These are phyloP conservation scores for Buddleja alternifolia DNA, from an alignment of 257 asterid species.

Conservation along the genomic window DNA sequence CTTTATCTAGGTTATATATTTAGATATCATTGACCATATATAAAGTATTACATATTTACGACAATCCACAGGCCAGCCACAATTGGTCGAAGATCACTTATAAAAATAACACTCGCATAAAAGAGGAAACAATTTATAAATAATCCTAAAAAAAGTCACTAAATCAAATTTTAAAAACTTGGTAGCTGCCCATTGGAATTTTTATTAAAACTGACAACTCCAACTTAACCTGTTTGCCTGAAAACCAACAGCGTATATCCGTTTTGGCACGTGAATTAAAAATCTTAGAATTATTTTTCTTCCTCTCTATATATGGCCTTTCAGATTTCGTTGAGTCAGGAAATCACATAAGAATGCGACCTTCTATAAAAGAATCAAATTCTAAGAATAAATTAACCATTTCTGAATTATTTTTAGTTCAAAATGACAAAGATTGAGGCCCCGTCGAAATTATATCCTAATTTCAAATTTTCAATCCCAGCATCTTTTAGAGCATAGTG, in stretches of 20 bases:
- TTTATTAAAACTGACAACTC: conserved; percentile 30
- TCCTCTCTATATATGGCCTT: not conserved
- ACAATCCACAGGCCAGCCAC: too few relatives aligned
- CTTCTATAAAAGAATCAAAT: conserved; percentile 3
- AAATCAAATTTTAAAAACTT: not conserved
- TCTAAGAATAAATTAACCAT: not conserved
- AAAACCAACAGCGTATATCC: conserved; percentile 16
- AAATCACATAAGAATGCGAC: not conserved
- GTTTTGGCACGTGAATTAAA: conserved; percentile 17
- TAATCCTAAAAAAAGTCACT: not conserved
- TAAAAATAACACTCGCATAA: too few relatives aligned
- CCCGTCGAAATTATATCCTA: not conserved
- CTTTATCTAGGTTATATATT: too few relatives aligned
- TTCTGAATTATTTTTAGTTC: not conserved
- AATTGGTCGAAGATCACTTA: too few relatives aligned
- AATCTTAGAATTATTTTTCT: not conserved
- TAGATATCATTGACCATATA: too few relatives aligned
- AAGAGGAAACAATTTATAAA: too few relatives aligned
- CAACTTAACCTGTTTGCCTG: conserved; percentile 19
- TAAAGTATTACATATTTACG: too few relatives aligned
- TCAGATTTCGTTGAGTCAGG: not conserved
- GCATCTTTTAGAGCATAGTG: not conserved
- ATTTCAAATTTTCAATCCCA: not conserved
- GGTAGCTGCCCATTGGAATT: conserved; percentile 43
- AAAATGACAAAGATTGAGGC: not conserved